phyloP scores from a whole-genome alignment of 176 grass and related monocot species.

The Elymus sibiricus region DNA sequence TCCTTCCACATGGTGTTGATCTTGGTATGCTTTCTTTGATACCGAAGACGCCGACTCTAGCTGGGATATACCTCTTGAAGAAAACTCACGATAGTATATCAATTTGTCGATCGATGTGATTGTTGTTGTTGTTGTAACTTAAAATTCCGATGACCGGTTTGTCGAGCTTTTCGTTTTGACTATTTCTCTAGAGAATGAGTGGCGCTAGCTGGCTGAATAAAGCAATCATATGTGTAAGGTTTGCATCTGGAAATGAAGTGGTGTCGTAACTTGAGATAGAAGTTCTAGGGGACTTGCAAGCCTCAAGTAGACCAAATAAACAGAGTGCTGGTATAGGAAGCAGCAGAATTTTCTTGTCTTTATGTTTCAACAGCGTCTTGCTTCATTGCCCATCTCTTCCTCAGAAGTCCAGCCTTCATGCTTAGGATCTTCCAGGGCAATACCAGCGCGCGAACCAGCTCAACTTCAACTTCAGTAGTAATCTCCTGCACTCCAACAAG shows the following conservation, averaged over 20 bases:
- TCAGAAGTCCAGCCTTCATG: too few relatives aligned
- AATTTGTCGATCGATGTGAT: neutral
- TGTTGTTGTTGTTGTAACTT: slow-evolving; percentile 15
- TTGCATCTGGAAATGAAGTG: neutral
- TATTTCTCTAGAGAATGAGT: slow-evolving; percentile 6
- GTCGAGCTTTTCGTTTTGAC: slow-evolving; percentile 5
- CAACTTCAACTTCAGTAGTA: too few relatives aligned
- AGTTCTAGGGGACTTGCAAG: too few relatives aligned
- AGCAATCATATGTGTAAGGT: neutral
- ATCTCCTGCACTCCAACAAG: too few relatives aligned
- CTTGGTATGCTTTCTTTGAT: slow-evolving; percentile 44
- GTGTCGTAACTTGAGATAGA: too few relatives aligned
- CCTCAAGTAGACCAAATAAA: too few relatives aligned
- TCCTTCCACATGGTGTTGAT: slow-evolving; percentile 47
- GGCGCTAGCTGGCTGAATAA: slow-evolving; percentile 28
- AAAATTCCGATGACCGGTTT: neutral
- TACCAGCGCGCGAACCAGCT: too few relatives aligned
- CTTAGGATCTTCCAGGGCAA: too few relatives aligned
- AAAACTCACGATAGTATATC: neutral
- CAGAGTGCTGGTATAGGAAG: too few relatives aligned
- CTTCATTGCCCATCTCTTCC: too few relatives aligned
- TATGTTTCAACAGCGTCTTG: too few relatives aligned
- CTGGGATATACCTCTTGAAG: neutral
- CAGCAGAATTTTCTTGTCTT: too few relatives aligned
- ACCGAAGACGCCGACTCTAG: neutral